A percentile compares a stretch with the other conserved stretches of the same genome.
These are phyloP conservation scores for Monosporascus sp. DNA, from an alignment of 2,329 filamentous ascomycete species.

Conservation along the genomic window DNA sequence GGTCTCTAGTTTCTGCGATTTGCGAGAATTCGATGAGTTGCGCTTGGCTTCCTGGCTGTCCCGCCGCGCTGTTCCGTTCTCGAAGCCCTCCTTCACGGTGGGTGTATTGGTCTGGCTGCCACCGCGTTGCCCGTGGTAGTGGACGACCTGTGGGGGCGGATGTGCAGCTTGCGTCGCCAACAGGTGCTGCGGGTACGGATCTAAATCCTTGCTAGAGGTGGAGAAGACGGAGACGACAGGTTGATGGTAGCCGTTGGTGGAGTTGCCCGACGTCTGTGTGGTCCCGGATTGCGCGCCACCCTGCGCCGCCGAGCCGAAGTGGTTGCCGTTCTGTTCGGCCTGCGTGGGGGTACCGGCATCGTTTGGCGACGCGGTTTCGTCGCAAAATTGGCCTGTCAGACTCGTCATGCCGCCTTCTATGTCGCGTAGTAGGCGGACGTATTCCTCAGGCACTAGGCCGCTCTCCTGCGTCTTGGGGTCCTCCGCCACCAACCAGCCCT, in stretches of 20 bases:
- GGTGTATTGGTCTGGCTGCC: slow-evolving; percentile 63
- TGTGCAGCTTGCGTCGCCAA: slow-evolving; percentile 58
- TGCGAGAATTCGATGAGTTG: slow-evolving; percentile 29
- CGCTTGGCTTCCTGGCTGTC: slow-evolving; percentile 45
- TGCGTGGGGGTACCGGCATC: slow-evolving; percentile 58
- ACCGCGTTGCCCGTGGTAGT: slow-evolving; percentile 63
- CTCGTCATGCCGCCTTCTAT: slow-evolving; percentile 86
- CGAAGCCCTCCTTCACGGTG: slow-evolving; percentile 48
- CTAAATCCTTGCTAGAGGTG: slow-evolving; percentile 64
- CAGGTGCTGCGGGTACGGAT: slow-evolving; percentile 62
- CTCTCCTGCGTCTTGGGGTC: slow-evolving; percentile 93
- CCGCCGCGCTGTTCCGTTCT: slow-evolving; percentile 39
- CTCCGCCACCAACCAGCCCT: slow-evolving; percentile 96
- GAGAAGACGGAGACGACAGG: slow-evolving; percentile 65
- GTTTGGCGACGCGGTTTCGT: slow-evolving; percentile 47
- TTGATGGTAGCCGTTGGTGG: slow-evolving; percentile 61
- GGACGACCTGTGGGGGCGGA: slow-evolving; percentile 59
- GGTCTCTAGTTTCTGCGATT: slow-evolving; percentile 34
- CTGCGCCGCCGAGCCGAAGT: slow-evolving; percentile 5
- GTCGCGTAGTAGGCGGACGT: slow-evolving; percentile 84
- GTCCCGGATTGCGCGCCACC: slow-evolving; percentile 31
- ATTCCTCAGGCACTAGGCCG: slow-evolving; percentile 92
- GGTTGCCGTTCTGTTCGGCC: slow-evolving; percentile 44
- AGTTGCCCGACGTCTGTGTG: slow-evolving; percentile 35
- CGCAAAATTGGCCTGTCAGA: slow-evolving; percentile 55